Evolutionary conservation across 2,329 filamentous ascomycete genomes (phyloP).

Genomic region (Aspergillus piperis): DNA sequence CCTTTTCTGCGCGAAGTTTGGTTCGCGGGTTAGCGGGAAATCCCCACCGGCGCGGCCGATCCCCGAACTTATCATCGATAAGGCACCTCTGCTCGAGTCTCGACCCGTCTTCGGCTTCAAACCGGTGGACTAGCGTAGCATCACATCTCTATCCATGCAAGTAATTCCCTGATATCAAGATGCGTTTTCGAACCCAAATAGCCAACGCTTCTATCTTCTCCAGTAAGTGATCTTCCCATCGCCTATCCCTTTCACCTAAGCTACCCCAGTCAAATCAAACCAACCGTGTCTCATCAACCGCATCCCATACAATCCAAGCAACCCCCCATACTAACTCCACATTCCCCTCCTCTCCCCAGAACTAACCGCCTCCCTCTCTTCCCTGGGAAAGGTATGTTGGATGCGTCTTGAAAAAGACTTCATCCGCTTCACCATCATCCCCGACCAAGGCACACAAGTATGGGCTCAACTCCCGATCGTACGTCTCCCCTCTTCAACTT

Average conservation of each 20-base stretch:
- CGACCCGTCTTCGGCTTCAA: background rate
- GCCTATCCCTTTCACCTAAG: background rate
- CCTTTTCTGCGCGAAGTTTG: background rate
- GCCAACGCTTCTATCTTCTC: conserved; percentile 48
- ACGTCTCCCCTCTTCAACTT: conserved; percentile 19
- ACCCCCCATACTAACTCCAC: conserved; percentile 10
- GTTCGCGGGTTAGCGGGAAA: background rate
- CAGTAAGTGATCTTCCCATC: conserved; percentile 42
- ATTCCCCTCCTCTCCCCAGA: conserved; percentile 43
- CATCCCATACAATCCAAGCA: conserved; percentile 19
- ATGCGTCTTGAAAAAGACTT: conserved; percentile 83
- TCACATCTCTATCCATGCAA: too few relatives aligned
- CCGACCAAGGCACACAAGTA: conserved; percentile 91
- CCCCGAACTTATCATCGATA: background rate
- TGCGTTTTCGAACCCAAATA: conserved; percentile 39
- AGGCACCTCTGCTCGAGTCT: background rate
- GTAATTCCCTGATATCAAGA: conserved; percentile 18
- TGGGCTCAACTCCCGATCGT: conserved; percentile 72
- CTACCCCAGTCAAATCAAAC: background rate
- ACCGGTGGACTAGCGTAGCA: too few relatives aligned
- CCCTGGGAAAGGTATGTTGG: conserved; percentile 82
- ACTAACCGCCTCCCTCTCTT: conserved; percentile 63
- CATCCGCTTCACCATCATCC: conserved; percentile 92
- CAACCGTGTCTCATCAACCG: background rate
- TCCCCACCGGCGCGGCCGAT: background rate